phyloP scores from a whole-genome alignment of 1,284 basidiomycete species.

The Exobasidium rhododendri region DNA sequence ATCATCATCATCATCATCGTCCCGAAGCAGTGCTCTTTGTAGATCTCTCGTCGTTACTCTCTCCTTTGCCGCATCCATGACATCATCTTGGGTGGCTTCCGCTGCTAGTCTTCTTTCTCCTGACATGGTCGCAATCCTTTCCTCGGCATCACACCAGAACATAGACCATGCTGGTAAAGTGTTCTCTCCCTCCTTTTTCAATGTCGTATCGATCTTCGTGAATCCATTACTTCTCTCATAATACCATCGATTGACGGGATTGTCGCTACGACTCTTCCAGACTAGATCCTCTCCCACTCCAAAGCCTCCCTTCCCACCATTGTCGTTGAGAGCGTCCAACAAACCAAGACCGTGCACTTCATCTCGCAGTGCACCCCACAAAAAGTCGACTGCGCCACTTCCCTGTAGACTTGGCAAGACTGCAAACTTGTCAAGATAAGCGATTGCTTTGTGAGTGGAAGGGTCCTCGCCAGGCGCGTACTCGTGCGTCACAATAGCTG shows the following conservation, averaged over 20 bases:
- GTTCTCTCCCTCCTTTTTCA: conserved; percentile 13
- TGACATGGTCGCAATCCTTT: conserved; percentile 57
- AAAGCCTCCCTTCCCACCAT: conserved; percentile 76
- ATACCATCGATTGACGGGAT: conserved; percentile 99
- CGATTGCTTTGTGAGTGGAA: conserved; percentile 59
- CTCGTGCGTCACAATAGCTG: conserved; percentile 90
- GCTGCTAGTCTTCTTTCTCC: conserved; percentile 37
- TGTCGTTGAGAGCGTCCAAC: conserved; percentile 86
- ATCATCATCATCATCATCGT: neutral
- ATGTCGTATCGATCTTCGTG: conserved; percentile 62
- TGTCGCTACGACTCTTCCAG: conserved; percentile 87
- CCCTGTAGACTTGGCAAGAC: conserved; percentile 91
- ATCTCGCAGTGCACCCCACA: conserved; percentile 97
- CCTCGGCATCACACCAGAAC: conserved; percentile 99
- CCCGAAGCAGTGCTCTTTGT: neutral
- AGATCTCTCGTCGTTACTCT: neutral
- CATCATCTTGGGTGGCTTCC: conserved; percentile 21
- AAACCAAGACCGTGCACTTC: conserved; percentile 95
- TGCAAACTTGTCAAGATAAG: conserved; percentile 98
- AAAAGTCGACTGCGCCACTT: conserved; percentile 96
- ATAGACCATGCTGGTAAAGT: conserved; percentile 72
- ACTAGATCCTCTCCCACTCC: conserved; percentile 91
- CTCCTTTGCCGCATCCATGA: conserved; percentile 5
- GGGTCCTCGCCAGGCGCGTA: conserved; percentile 45
- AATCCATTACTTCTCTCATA: conserved; percentile 93